Percentiles rank a stretch among this genome's conserved stretches.
Conservation (phyloP, 1,139 yeast species). For the Kurtzmaniella quercitrusa region DNA sequence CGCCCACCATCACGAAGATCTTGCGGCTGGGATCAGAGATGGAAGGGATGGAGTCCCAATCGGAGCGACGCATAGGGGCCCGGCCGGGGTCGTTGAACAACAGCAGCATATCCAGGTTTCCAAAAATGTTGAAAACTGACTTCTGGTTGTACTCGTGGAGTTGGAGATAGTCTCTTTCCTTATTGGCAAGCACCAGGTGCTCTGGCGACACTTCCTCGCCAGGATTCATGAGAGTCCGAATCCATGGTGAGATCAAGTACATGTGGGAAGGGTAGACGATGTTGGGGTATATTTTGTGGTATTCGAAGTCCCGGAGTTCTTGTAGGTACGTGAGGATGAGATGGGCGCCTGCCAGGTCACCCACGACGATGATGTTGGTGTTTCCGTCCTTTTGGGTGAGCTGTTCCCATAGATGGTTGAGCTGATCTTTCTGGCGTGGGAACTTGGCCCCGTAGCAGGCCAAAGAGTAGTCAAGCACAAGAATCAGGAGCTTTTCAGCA, state of each 20-base stretch:
- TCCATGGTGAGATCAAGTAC: conserved; percentile 40
- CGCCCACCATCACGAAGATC: conserved; percentile 33
- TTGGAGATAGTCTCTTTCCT: conserved; percentile 26
- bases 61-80: conserved; percentile 13
- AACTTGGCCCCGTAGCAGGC: conserved; percentile 26
- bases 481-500: conserved; percentile 23
- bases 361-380: conserved; percentile 29
- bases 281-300: conserved; percentile 7
- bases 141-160: conserved; percentile 7
- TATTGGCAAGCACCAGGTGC: conserved; percentile 30
- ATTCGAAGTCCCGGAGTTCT: conserved; percentile 16
- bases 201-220: conserved; percentile 18
- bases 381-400: conserved; percentile 26
- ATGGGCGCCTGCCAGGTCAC: conserved; percentile 44
- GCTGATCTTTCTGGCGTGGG: conserved; percentile 34
- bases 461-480: conserved; percentile 37
- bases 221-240: conserved; percentile 15
- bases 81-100: conserved; percentile 13
- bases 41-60: conserved; percentile 33
- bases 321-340: conserved; percentile 28
- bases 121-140: conserved; percentile 9
- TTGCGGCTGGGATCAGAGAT: conserved; percentile 21
- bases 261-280: conserved; percentile 24
- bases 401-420: conserved; percentile 25
- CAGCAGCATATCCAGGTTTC: conserved; percentile 8